Evolutionary conservation across 2,329 filamentous ascomycete species (phyloP), one percentile per base, ranked within the genome.

Genomic region (Apiospora arundinis): DNA sequence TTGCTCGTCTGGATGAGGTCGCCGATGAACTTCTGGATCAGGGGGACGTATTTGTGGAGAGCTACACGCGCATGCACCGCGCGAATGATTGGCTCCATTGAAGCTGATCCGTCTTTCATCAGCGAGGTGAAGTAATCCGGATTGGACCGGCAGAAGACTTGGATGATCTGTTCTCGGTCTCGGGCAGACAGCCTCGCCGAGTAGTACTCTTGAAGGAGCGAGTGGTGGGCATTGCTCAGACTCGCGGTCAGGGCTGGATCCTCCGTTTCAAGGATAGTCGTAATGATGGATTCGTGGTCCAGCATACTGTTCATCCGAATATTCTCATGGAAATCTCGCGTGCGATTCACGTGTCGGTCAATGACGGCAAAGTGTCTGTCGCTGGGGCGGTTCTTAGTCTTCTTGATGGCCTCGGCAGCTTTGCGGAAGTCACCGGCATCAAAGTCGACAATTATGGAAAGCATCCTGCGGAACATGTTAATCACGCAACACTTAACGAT

Each of bases 51-150:
- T 49, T 90, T 90, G 45, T 89, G 89, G 7, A 95, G 85, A 76
- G 95, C 92, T 32, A 95, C 87, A 2, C 88, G 88, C 70, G 92
- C 88, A 78, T 95, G 93, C 8, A 95, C 84, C 3, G 86, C 83
- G 28, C 93, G 87, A 70, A 96, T 93, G 72, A 95, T 90, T 0
- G 92, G 92, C 18, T 63, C 56, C 56, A 6, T 93, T 1, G 91
- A 91, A 0, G 86, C 84, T 7, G 95, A 88, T 0, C 86, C 80
- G 71, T 94, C 91, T 42, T 88, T 87, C 67, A 95, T 83, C 0
- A 89, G 86, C 11, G 89, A 86, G 0, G 93, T 95, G n/a, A 95
- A 85, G 12, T 92, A 85, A 75, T 95, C 93, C 0, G 93, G 93
- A 32, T 86, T 89, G 65, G 89, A 86, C 18, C 89, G 88, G 80